Evolutionary conservation across 495 filamentous ascomycete species (phyloP), one percentile per base, ranked within the genome.

Genomic region (Chaetomium tenue): DNA sequence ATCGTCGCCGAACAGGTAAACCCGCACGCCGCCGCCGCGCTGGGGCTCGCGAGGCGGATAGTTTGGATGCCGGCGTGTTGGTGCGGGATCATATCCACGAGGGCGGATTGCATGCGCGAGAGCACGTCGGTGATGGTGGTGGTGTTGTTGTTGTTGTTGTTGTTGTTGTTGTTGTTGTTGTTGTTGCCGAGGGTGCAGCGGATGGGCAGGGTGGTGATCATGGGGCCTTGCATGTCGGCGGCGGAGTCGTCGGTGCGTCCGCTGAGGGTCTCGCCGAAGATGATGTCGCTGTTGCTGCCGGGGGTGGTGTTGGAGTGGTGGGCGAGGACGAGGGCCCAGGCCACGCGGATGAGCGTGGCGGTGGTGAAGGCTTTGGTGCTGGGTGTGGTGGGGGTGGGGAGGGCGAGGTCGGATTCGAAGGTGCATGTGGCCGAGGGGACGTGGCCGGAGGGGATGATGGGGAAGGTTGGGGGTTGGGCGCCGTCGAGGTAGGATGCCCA

Each of bases 201-300:
- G 37, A 88, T 72, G 1, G 89, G 89, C 3, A 89, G 76, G 0
- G 88, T 90, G 4, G 88, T 83, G 58, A 90, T 87, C 58, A 87
- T 78, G 0, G 88, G 82, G 0, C 85, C 86, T 40, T 81, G 75
- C 20, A 87, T 82, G 39, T 79, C 70, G 48, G 83, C 79, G 1
- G 87, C 76, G 2, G 79, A 81, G 8, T 74, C 68, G 9, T 87
- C 75, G 7, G 81, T 74, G 9, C 87, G 78, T 9, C 84, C 84
- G 11, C 76, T 80, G 7, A 88, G 77, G 0, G 83, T 89, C 69
- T 85, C 85, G 1, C 85, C 76, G 40, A 82, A 79, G 16, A 81
- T 69, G 1, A 80, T 69, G 68, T 89, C 87, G 26, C 28, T 69
- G 68, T 89, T 87, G 26, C 28, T 6, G 28, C 3, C 28, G 28